A percentile compares a stretch with the other conserved stretches of the same genome.
These are phyloP conservation scores for Backusella mclennaniae DNA, from an alignment of 192 early-diverging fungal species.

Conservation along the genomic window DNA sequence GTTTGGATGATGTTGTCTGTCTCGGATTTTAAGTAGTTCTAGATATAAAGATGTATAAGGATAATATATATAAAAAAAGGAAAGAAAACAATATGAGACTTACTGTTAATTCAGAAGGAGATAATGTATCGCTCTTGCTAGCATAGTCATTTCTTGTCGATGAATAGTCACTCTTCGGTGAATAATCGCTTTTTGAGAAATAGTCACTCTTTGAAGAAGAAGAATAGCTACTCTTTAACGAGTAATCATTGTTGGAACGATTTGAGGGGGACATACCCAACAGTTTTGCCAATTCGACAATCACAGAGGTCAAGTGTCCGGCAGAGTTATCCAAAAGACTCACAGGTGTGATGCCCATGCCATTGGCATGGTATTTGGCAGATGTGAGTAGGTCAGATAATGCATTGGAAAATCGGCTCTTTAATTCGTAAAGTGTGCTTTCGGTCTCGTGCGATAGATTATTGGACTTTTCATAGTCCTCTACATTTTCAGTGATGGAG, in stretches of 20 bases:
- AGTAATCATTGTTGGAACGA: background rate
- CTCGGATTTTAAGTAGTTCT: slow-evolving; percentile 66
- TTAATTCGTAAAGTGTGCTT: slow-evolving; percentile 52
- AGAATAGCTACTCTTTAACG: background rate
- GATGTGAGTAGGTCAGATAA: slow-evolving; percentile 68
- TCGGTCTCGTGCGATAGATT: slow-evolving; percentile 47
- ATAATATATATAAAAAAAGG: background rate
- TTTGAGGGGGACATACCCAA: slow-evolving; percentile 26
- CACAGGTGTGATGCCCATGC: slow-evolving; percentile 62
- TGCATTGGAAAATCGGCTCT: slow-evolving; percentile 58
- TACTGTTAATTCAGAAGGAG: slow-evolving; percentile 12
- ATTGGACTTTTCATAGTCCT: slow-evolving; percentile 56
- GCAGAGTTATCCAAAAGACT: slow-evolving; percentile 79
- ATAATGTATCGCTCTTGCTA: background rate
- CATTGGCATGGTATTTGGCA: slow-evolving; percentile 76
- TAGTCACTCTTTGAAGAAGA: background rate
- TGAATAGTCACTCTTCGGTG: background rate
- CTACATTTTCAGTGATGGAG: slow-evolving; percentile 81
- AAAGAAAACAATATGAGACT: background rate
- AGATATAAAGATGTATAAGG: background rate
- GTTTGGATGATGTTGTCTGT: slow-evolving; percentile 77
- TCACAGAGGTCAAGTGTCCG: slow-evolving; percentile 72
- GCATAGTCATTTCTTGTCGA: background rate
- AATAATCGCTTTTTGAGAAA: background rate
- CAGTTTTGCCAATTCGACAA: slow-evolving; percentile 75